phyloP scores from a whole-genome alignment of 768 basidiomycete genomes.

The Neoboletus brunneissimus region DNA sequence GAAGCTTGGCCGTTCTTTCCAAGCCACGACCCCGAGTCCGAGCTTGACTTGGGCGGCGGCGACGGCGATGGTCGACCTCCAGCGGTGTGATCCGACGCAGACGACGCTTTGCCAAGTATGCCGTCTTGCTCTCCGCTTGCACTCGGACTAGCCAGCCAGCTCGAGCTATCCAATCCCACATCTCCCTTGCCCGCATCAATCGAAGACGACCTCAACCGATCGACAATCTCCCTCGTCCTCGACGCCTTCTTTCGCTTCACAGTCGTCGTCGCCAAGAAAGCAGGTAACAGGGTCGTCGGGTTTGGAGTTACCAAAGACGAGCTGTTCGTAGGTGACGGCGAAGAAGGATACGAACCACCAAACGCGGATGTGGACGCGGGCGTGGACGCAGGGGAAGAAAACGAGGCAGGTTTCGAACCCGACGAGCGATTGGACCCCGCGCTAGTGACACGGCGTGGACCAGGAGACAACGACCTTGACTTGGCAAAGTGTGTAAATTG shows the following conservation, averaged over 20 bases:
- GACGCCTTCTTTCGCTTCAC: slow-evolving; percentile 26
- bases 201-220: slow-evolving; percentile 26
- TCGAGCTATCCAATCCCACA: slow-evolving; percentile 6
- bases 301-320: slow-evolving; percentile 1
- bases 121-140: slow-evolving; percentile 6
- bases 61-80: slow-evolving; percentile 3
- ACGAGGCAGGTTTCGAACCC: slow-evolving; percentile 1
- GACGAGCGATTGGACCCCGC: slow-evolving; percentile 11
- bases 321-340: slow-evolving; percentile 2
- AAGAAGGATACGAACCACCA: slow-evolving; percentile 7
- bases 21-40: background rate
- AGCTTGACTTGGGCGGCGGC: background rate
- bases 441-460: slow-evolving; percentile 1
- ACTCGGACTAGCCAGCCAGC: slow-evolving; percentile 15
- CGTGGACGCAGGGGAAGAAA: slow-evolving; percentile 10
- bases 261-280: slow-evolving; percentile 20
- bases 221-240: slow-evolving; percentile 31
- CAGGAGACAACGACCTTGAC: slow-evolving; percentile 17
- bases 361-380: slow-evolving; percentile 7
- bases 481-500: slow-evolving; percentile 7
- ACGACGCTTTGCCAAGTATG: background rate
- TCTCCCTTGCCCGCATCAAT: slow-evolving; percentile 20
- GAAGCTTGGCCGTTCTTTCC: background rate
- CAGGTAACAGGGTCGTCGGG: slow-evolving; percentile 21
- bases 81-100: slow-evolving; percentile 3